These are phyloP conservation scores for Ogataea haglerorum DNA, from an alignment of 805 yeast genomes.

Conservation along the genomic window DNA sequence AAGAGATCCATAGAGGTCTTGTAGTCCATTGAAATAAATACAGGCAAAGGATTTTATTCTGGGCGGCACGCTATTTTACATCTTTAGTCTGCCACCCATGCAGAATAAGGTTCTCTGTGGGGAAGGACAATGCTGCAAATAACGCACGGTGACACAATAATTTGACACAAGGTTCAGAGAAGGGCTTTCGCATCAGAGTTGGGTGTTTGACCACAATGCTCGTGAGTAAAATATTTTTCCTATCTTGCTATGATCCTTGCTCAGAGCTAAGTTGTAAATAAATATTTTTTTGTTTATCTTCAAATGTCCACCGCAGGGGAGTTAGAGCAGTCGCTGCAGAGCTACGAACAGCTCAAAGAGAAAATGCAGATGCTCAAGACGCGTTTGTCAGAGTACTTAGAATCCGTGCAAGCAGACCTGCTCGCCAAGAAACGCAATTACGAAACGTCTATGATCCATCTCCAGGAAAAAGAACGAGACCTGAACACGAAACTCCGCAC, in stretches of 20 bases:
- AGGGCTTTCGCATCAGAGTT: too few relatives aligned
- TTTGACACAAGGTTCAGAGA: too few relatives aligned
- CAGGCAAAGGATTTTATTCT: conserved; percentile 6
- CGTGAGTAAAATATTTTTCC: too few relatives aligned
- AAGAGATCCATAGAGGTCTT: not conserved
- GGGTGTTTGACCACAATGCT: too few relatives aligned
- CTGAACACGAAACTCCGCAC: conserved; percentile 18
- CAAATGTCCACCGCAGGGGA: conserved; percentile 16
- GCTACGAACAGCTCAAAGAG: conserved; percentile 22
- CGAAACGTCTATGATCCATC: conserved; percentile 20
- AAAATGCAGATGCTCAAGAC: conserved; percentile 23
- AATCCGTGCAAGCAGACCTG: conserved; percentile 19
- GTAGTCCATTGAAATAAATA: conserved; percentile 2
- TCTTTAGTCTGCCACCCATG: not conserved
- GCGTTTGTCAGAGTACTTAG: conserved; percentile 14
- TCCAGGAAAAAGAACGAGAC: conserved; percentile 22
- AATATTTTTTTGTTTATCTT: conserved; percentile 5
- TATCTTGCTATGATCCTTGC: too few relatives aligned
- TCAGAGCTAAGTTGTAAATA: not conserved
- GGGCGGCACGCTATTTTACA: conserved; percentile 5
- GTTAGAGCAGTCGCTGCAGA: conserved; percentile 20
- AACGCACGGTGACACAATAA: too few relatives aligned
- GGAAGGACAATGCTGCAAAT: not conserved
- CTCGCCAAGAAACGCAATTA: conserved; percentile 22
- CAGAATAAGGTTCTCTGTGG: not conserved